Evolutionary conservation across 2,329 filamentous ascomycete species (phyloP), one percentile per base, ranked within the genome.

Genomic region (Bipolaris victoriae): DNA sequence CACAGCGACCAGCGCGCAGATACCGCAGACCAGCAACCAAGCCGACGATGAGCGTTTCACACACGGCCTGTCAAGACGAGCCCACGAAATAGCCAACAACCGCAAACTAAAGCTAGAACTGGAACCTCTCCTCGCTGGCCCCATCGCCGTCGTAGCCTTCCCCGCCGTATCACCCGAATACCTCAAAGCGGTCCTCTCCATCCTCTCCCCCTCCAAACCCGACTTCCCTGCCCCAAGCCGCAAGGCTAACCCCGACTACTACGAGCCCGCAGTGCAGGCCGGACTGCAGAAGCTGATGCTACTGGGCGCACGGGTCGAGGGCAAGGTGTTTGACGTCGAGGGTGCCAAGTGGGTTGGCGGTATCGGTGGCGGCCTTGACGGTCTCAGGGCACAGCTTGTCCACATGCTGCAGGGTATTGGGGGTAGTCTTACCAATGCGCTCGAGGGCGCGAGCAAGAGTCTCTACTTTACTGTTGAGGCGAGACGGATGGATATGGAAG

Each of bases 391-490:
- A 47, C 90, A 96, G 80, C 83, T 99, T 59, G 88, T 98, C 51
- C 81, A 81, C 61, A 85, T 96, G 79, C 82, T 99, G 75, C 90
- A 95, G 78, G 87, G 87, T 61, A 86, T 91, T 61, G 92, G 93
- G 39, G 85, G 91, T 54, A 87, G 88, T 57, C 78, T 99, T 53
- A 90, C 92, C 22, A 87, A 80, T 62, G 85, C 88, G n/a, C 80
- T 99, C 67, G 92, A 97, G 76, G 88, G 90, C 52, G 87, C 90
- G 47, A 84, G 88, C 58, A 91, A 89, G 82, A 93, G 86, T 73
- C 74, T 99, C 67, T 98, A 94, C 83, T 83, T 97, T 61, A 91
- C 94, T 11, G 81, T 99, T 69, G 94, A 98, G 82, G 87, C 90
- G 47, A 83, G 94, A 75, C 87, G 88, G 78, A 86, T 82, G 47